These are phyloP conservation scores for Persicaria tinctoria DNA, from an alignment of 148 eudicot species.

Conservation along the genomic window DNA sequence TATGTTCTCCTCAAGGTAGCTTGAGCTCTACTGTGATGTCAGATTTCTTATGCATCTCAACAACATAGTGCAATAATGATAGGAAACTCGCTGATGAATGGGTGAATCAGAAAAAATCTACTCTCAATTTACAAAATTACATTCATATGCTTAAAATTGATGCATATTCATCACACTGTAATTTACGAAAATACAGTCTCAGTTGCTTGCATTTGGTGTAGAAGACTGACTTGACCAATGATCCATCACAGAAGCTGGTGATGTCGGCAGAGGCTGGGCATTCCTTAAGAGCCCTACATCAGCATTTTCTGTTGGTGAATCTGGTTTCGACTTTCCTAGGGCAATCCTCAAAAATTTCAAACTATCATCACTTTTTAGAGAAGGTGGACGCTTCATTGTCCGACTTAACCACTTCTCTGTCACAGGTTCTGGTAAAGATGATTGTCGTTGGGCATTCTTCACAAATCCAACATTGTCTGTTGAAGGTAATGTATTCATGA, in stretches of 20 bases:
- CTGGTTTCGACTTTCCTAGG: neutral
- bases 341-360: neutral
- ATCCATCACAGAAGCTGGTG: slow-evolving; percentile 25
- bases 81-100: too few species aligned
- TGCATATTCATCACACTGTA: neutral
- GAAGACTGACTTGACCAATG: slow-evolving; percentile 17
- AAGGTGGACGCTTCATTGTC: neutral
- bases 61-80: too few species aligned
- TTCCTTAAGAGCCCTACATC: slow-evolving; percentile 21
- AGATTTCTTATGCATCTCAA: too few species aligned
- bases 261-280: slow-evolving; percentile 9
- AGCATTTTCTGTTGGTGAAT: slow-evolving; percentile 16
- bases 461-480: neutral
- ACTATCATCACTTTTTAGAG: neutral
- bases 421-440: neutral
- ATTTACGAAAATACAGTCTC: neutral
- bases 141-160: neutral
- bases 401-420: neutral
- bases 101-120: too few species aligned
- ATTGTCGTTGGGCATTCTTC: neutral
- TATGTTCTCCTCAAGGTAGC: too few species aligned
- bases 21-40: too few species aligned
- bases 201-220: slow-evolving; percentile 14
- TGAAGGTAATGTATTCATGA: neutral
- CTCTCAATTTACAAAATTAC: neutral